Conservation (phyloP, 2,329 filamentous ascomycete species). For the Penicillium fuscoglaucum region DNA sequence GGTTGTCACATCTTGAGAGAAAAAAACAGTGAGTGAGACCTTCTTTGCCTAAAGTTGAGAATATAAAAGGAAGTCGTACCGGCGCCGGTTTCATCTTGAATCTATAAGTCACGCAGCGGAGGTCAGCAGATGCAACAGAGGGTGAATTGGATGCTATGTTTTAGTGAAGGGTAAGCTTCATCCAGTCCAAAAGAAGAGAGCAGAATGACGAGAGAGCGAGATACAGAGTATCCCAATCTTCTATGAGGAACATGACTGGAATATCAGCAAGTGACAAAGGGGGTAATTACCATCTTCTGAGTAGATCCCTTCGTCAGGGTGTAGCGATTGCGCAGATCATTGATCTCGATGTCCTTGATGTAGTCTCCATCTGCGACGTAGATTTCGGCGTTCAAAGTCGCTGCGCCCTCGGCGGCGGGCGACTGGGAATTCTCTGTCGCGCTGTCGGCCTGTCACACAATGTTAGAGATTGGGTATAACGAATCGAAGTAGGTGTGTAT, state of each 20-base stretch:
- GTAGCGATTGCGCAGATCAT: conserved; percentile 95
- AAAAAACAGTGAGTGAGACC: conserved; percentile 58
- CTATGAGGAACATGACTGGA: conserved; percentile 47
- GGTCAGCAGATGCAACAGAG: conserved; percentile 94
- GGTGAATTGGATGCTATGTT: conserved; percentile 58
- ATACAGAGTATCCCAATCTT: conserved; percentile 33
- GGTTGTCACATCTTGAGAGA: conserved; percentile 87
- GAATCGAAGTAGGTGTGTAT: conserved; percentile 15
- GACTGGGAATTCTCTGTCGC: conserved; percentile 58
- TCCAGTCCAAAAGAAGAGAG: conserved; percentile 54
- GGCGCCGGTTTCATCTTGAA: conserved; percentile 99
- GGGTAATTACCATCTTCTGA: conserved; percentile 99
- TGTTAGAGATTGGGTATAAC: conserved; percentile 15
- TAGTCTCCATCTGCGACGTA: conserved; percentile 96
- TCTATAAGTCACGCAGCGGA: conserved; percentile 86
- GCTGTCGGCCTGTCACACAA: conserved; percentile 44
- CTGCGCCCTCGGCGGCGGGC: conserved; percentile 49
- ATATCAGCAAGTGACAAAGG: conserved; percentile 68
- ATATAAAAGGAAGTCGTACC: conserved; percentile 70
- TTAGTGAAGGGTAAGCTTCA: conserved; percentile 66
- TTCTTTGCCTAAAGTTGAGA: conserved; percentile 52
- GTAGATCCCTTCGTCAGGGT: conserved; percentile 94
- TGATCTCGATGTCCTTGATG: conserved; percentile 99
- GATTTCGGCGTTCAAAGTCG: conserved; percentile 77
- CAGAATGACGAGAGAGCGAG: conserved; percentile 31